phyloP scores from a whole-genome alignment of 2,329 filamentous ascomycete genomes.

The Cryphonectria japonica region DNA sequence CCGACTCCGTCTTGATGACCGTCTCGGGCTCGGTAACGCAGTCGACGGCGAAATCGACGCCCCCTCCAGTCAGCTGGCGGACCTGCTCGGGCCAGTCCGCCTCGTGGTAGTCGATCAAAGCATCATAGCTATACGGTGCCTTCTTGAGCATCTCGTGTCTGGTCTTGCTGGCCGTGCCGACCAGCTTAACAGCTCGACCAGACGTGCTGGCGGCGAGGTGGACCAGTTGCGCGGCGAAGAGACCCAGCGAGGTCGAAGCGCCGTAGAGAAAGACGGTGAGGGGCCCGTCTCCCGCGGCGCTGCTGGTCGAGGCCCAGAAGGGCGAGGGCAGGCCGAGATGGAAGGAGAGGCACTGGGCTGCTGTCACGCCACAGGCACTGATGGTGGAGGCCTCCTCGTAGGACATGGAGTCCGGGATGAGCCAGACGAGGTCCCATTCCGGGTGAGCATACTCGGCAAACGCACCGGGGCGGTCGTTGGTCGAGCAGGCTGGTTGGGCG shows the following conservation, averaged over 20 bases:
- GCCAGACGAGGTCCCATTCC: slow-evolving; percentile 44
- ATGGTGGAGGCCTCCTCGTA: slow-evolving; percentile 42
- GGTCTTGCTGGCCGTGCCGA: slow-evolving; percentile 37
- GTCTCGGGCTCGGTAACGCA: slow-evolving; percentile 3
- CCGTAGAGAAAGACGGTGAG: slow-evolving; percentile 38
- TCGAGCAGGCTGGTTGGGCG: slow-evolving; percentile 39
- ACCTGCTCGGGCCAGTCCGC: slow-evolving; percentile 39
- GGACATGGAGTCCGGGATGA: slow-evolving; percentile 38
- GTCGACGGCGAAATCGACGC: slow-evolving; percentile 43
- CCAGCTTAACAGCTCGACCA: slow-evolving; percentile 27
- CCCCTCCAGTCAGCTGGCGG: slow-evolving; percentile 30
- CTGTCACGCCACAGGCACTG: slow-evolving; percentile 47
- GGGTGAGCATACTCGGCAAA: slow-evolving; percentile 46
- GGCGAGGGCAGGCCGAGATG: slow-evolving; percentile 42
- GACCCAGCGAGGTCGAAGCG: slow-evolving; percentile 38
- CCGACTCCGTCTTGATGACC: slow-evolving; percentile 10
- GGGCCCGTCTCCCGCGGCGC: neutral
- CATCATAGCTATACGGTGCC: slow-evolving; percentile 43
- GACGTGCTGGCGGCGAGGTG: slow-evolving; percentile 23
- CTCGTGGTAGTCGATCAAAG: slow-evolving; percentile 44
- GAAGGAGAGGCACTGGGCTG: slow-evolving; percentile 45
- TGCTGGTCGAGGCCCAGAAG: slow-evolving; percentile 32
- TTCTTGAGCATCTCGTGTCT: slow-evolving; percentile 35
- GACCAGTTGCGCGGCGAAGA: slow-evolving; percentile 39
- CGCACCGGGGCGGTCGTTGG: slow-evolving; percentile 47